Evolutionary conservation across 78 protist species (phyloP).

Genomic region (Dictyostelium brefeldianum): DNA sequence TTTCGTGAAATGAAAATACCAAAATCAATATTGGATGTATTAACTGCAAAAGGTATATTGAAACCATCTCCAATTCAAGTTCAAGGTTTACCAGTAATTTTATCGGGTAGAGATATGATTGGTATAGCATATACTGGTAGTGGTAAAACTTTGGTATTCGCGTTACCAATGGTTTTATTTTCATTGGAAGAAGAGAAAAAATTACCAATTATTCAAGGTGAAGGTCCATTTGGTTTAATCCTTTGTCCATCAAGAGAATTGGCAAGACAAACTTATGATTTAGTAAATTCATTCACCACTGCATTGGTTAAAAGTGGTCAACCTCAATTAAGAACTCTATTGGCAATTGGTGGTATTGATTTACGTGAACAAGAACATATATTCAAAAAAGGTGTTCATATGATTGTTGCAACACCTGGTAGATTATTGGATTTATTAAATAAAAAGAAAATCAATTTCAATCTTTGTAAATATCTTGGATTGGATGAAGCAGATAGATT

Average conservation of each 20-base stretch:
- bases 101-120: conserved; percentile 97
- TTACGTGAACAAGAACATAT: conserved; percentile 79
- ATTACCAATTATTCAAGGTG: conserved; percentile 90
- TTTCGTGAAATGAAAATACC: conserved; percentile 96
- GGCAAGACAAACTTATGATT: conserved; percentile 96
- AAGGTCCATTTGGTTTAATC: conserved; percentile 96
- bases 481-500: conserved; percentile 99
- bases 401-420: conserved; percentile 97
- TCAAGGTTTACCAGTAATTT: conserved; percentile 90
- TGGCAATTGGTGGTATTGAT: conserved; percentile 89
- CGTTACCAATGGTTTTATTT: conserved; percentile 93
- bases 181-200: conserved; percentile 92
- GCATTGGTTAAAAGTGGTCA: conserved; percentile 62
- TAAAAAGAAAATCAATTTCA: conserved; percentile 84
- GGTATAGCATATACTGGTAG: conserved; percentile 99
- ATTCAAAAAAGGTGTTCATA: conserved; percentile 90
- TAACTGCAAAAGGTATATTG: conserved; percentile 87
- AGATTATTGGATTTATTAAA: conserved; percentile 93
- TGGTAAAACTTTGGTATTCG: conserved; percentile 98
- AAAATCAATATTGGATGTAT: conserved; percentile 65
- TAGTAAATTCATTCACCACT: conserved; percentile 29
- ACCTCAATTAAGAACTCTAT: conserved; percentile 43
- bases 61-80: conserved; percentile 98
- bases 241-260: conserved; percentile 97
- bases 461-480: conserved; percentile 85